Evolutionary conservation across 129 eudicot species (phyloP).

Genomic region (Mikania micrantha): DNA sequence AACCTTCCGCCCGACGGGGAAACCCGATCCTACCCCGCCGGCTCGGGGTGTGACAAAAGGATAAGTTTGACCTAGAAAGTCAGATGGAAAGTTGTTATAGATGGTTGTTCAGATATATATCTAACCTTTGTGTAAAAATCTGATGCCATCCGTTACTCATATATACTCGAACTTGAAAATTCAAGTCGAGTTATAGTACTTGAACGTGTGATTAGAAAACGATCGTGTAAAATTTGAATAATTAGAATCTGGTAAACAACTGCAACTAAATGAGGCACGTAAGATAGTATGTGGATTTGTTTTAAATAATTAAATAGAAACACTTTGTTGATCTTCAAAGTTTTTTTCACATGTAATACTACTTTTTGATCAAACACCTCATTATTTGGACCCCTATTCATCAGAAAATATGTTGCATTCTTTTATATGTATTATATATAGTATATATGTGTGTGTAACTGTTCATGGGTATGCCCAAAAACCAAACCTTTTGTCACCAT

Average conservation of each 20-base stretch:
- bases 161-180: constrained; percentile 55
- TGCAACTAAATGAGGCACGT: no score
- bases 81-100: no score
- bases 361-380: constrained; percentile 70
- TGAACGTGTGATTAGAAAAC: no score
- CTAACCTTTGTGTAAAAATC: constrained; percentile 91
- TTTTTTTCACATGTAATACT: constrained; percentile 46
- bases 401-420: no score
- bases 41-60: no score
- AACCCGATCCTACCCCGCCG: no score
- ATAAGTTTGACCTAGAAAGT: constrained; percentile 8
- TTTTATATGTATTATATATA: no score
- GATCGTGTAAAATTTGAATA: neutral
- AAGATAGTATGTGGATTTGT: neutral
- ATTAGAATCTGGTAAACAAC: neutral
- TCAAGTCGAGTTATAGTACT: neutral
- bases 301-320: neutral
- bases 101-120: no score
- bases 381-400: constrained; percentile 36
- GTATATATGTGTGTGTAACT: no score
- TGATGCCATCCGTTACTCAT: constrained; percentile 92
- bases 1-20: no score
- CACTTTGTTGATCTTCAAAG: constrained; percentile 42
- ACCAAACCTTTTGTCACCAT: constrained; percentile 83
- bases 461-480: neutral